Percentiles rank a stretch among this genome's conserved stretches.
Conservation (phyloP, 2,329 filamentous ascomycete genomes). For the Nigrospora sphaerica region DNA sequence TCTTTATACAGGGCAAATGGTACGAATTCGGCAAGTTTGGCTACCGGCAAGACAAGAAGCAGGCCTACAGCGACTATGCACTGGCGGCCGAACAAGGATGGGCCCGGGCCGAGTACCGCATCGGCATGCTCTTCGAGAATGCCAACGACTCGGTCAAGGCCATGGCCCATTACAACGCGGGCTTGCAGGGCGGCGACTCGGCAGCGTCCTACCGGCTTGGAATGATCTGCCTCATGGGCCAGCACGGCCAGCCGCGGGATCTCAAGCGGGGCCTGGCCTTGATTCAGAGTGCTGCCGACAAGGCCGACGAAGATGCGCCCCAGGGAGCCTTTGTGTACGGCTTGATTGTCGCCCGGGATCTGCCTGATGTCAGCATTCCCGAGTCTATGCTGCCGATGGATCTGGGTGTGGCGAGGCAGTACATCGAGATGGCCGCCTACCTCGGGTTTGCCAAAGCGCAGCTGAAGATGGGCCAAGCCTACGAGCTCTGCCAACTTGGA, state of each 20-base stretch:
- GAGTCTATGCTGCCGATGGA: constrained; percentile 63
- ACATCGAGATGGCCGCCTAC: constrained; percentile 94
- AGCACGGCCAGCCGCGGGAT: constrained; percentile 85
- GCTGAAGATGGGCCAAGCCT: constrained; percentile 92
- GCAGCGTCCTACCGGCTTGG: constrained; percentile 81
- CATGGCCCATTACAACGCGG: constrained; percentile 80
- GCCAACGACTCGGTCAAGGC: constrained; percentile 90
- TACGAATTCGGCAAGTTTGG: constrained; percentile 97
- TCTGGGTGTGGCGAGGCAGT: constrained; percentile 67
- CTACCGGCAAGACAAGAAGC: constrained; percentile 83
- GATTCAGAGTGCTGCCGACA: constrained; percentile 75
- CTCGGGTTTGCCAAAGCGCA: constrained; percentile 95
- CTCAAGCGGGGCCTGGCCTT: constrained; percentile 71
- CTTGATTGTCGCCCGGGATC: constrained; percentile 84
- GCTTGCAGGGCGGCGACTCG: constrained; percentile 75
- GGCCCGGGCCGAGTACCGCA: constrained; percentile 85
- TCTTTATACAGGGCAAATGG: constrained; percentile 95
- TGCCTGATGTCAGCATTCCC: constrained; percentile 84
- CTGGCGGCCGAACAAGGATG: constrained; percentile 65
- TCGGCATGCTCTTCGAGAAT: constrained; percentile 97
- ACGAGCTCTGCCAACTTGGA: constrained; percentile 86
- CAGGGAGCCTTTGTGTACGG: constrained; percentile 94
- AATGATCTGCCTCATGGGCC: constrained; percentile 95
- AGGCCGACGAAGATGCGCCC: constrained; percentile 90
- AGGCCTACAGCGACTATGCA: constrained; percentile 77